Evolutionary conservation across 2,329 filamentous ascomycete species (phyloP), one percentile per base, ranked within the genome.

Genomic region (Pochonia chlamydosporia): DNA sequence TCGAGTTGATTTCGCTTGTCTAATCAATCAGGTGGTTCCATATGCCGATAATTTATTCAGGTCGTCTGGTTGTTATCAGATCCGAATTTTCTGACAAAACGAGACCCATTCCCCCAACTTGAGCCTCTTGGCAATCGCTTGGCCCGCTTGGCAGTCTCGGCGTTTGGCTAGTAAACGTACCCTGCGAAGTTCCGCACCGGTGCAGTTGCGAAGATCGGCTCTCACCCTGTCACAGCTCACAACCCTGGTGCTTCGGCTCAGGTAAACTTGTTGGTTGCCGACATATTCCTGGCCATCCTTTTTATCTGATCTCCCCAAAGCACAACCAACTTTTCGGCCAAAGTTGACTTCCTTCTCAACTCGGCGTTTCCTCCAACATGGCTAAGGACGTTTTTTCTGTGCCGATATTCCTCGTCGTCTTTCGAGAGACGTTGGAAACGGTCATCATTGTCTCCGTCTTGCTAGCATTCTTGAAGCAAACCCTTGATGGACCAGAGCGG

Each of bases 371-470:
- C 28, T 20, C 14, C 48, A 63, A 43, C 54, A 83, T 79, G 70
- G 82, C 84, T 63, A 74, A 77, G 51, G 79, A 85, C 62, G 82
- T 90, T 49, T 90, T 90, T 65, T 79, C 85, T 52, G 81, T 89
- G 20, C 86, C 85, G 54, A 81, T 95, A 47, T 95, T 95, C 72
- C 91, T 96, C 71, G 87, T 96, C 64, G 84, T 88, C 68, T 93
- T 95, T 64, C 83, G 90, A 61, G 90, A 95, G 70, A 82, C 82
- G 36, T 72, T 95, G 41, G 89, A 95, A 72, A 87, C 85, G 1
- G 84, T 79, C 59, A 89, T 95, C 60, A 87, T 95, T 57, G 82
- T 95, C 52, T 92, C 89, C 0, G 85, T 95, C n/a, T 73, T 95
- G 28, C 78, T 95, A 35, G 82, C 89, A 20, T 95, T 93, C 63